Evolutionary conservation across 805 yeast genomes (phyloP).

Genomic region (Starmerella apis): DNA sequence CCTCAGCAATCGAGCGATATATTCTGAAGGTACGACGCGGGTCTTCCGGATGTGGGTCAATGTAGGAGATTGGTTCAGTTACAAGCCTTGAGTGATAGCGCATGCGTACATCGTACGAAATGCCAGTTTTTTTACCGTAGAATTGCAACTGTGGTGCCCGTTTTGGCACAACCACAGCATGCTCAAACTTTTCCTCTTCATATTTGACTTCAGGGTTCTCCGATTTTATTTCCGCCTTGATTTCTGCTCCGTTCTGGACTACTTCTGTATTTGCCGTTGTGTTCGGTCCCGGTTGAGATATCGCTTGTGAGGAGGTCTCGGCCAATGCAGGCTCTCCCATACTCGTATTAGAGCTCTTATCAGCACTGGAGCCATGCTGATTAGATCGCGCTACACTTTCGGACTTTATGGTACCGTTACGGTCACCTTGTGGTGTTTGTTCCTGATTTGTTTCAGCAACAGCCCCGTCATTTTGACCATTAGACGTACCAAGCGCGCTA

Average conservation of each 20-base stretch:
- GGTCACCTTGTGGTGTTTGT: no score
- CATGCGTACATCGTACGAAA: conserved; percentile 95
- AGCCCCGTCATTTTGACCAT: neutral
- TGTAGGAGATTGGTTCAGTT: conserved; percentile 83
- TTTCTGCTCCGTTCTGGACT: neutral
- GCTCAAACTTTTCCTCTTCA: conserved; percentile 8
- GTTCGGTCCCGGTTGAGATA: neutral
- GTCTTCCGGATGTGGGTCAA: conserved; percentile 98
- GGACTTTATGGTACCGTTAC: no score
- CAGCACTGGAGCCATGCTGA: no score
- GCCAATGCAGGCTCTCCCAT: no score
- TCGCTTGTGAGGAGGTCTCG: no score
- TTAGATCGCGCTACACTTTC: no score
- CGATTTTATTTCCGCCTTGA: neutral
- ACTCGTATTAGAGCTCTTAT: no score
- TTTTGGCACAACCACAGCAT: conserved; percentile 22
- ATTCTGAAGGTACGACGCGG: conserved; percentile 92
- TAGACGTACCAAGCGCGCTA: neutral
- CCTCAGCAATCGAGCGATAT: conserved; percentile 86
- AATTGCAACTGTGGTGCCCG: conserved; percentile 51
- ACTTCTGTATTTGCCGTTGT: neutral
- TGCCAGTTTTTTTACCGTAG: conserved; percentile 65
- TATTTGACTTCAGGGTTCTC: neutral
- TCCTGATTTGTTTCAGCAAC: no score
- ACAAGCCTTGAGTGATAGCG: conserved; percentile 91